Evolutionary conservation across 129 eudicot genomes (phyloP).

Genomic region (Centaurea solstitialis): DNA sequence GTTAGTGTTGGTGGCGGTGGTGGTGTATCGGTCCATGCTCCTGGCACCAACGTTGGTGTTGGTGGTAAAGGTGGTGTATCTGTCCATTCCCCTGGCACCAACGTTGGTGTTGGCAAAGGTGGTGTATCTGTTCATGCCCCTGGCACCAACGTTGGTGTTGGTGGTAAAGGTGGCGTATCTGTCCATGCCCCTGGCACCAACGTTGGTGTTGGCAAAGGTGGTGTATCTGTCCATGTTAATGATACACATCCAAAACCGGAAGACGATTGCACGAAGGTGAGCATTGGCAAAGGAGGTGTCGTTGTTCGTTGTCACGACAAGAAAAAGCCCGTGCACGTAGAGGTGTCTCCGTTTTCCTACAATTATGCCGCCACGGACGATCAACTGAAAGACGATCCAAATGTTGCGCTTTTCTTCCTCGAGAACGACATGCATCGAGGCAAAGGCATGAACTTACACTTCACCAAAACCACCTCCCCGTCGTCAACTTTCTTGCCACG

Average conservation of each 20-base stretch:
- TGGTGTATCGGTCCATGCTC: slow-evolving; percentile 24
- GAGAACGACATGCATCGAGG: slow-evolving; percentile 37
- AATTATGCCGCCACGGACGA: slow-evolving; percentile 49
- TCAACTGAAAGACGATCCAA: slow-evolving; percentile 65
- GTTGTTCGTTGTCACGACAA: slow-evolving; percentile 36
- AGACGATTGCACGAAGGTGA: slow-evolving; percentile 30
- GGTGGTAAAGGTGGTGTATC: slow-evolving; percentile 38
- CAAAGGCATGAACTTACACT: slow-evolving; percentile 44
- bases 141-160: slow-evolving; percentile 1
- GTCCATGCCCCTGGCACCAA: background rate
- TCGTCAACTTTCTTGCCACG: slow-evolving; percentile 55
- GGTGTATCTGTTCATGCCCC: slow-evolving; percentile 3
- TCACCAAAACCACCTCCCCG: slow-evolving; percentile 23
- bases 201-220: slow-evolving; percentile 23
- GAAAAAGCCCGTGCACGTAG: slow-evolving; percentile 34
- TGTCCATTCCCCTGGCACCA: slow-evolving; percentile 28
- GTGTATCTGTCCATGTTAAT: slow-evolving; percentile 33
- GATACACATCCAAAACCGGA: slow-evolving; percentile 8
- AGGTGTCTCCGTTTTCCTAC: slow-evolving; percentile 47
- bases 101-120: background rate
- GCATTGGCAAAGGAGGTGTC: slow-evolving; percentile 50
- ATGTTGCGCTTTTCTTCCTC: slow-evolving; percentile 57
- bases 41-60: slow-evolving; percentile 30
- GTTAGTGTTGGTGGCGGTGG: slow-evolving; percentile 27
- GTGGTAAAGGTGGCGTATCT: background rate